A percentile compares a stretch with the other conserved stretches of the same genome.
Evolutionary conservation across 73 alveolate genomes (phyloP).

Genomic region (Uronychia setigera): DNA sequence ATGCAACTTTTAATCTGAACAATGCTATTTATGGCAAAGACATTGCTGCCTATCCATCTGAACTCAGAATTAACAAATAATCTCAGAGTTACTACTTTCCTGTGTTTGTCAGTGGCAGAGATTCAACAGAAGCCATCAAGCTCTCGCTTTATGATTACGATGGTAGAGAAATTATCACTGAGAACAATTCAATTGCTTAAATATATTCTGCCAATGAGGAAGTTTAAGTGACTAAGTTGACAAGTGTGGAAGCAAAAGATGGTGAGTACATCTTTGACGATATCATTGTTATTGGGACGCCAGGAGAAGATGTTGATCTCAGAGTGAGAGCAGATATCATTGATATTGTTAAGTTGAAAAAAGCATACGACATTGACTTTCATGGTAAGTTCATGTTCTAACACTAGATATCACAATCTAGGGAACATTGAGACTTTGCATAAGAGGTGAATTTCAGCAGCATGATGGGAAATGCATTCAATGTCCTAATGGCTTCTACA

Average conservation of each 20-base stretch:
- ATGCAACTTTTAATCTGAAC: too few relatives aligned
- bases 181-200: background rate
- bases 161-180: background rate
- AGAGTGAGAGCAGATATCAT: background rate
- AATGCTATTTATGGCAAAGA: too few relatives aligned
- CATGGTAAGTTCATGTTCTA: background rate
- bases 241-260: background rate
- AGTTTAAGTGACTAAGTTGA: background rate
- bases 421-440: background rate
- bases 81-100: too few relatives aligned
- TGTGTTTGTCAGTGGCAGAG: too few relatives aligned
- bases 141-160: background rate
- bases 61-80: too few relatives aligned
- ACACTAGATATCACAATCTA: background rate
- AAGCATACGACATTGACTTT: background rate
- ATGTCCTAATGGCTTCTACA: conserved; percentile 12
- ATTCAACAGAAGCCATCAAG: background rate
- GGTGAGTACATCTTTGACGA: background rate
- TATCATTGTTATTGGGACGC: background rate
- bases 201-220: background rate
- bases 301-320: background rate
- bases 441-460: background rate
- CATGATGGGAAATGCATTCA: background rate
- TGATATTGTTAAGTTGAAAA: background rate
- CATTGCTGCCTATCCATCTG: too few relatives aligned